phyloP scores from a whole-genome alignment of 1,284 basidiomycete species.

The Malassezia psittaci region DNA sequence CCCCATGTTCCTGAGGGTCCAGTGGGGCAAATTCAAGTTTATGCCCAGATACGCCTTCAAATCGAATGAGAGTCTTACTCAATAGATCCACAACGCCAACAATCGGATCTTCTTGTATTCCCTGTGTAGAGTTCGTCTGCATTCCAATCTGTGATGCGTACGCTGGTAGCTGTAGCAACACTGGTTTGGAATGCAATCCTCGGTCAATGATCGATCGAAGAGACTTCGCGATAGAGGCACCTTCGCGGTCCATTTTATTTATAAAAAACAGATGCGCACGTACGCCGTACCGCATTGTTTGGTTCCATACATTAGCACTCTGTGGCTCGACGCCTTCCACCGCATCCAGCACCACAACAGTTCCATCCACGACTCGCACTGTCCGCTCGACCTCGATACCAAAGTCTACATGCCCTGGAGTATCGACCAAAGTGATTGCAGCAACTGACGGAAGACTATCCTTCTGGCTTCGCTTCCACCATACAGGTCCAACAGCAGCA shows the following conservation, averaged over 20 bases:
- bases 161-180: constrained; percentile 61
- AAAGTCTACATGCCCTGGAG: constrained; percentile 83
- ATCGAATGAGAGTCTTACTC: constrained; percentile 24
- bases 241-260: constrained; percentile 77
- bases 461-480: constrained; percentile 53
- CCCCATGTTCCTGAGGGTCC: background rate
- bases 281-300: constrained; percentile 72
- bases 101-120: constrained; percentile 67
- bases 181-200: constrained; percentile 64
- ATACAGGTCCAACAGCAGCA: constrained; percentile 72
- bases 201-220: constrained; percentile 59
- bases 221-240: constrained; percentile 65
- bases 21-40: constrained; percentile 17
- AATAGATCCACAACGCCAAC: constrained; percentile 50
- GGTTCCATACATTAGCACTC: constrained; percentile 76
- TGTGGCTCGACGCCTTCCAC: constrained; percentile 85
- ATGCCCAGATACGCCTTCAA: constrained; percentile 35
- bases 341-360: constrained; percentile 73
- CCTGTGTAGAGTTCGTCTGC: constrained; percentile 58
- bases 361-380: constrained; percentile 76
- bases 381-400: constrained; percentile 89
- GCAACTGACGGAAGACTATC: constrained; percentile 35
- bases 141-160: constrained; percentile 59
- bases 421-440: constrained; percentile 72
- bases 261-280: constrained; percentile 67